Evolutionary conservation across 1,284 basidiomycete species (phyloP).

Genomic region (Rhizopogon parksii): DNA sequence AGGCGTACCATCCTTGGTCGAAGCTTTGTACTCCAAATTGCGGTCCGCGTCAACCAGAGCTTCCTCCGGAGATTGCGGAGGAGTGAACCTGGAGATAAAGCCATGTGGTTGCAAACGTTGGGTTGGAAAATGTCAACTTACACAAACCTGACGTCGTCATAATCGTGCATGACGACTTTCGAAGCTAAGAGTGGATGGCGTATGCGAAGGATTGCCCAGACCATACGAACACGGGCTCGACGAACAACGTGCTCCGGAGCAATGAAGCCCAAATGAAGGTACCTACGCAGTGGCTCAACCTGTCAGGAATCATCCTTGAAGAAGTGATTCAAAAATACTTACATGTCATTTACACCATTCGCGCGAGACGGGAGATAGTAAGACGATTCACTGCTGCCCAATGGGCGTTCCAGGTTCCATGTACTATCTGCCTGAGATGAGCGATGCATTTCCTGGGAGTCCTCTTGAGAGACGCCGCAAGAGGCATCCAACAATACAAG

Average conservation of each 20-base stretch:
- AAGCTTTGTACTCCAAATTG: slow-evolving; percentile 43
- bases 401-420: slow-evolving; percentile 31
- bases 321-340: slow-evolving; percentile 7
- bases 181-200: slow-evolving; percentile 66
- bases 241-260: slow-evolving; percentile 39
- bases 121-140: slow-evolving; percentile 28
- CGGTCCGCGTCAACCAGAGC: slow-evolving; percentile 43
- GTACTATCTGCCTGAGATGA: neutral
- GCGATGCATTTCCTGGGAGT: neutral
- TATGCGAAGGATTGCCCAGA: slow-evolving; percentile 63
- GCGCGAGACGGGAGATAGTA: slow-evolving; percentile 70
- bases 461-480: neutral
- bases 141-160: slow-evolving; percentile 61
- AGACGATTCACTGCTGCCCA: slow-evolving; percentile 62
- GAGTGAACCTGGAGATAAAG: slow-evolving; percentile 36
- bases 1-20: slow-evolving; percentile 46
- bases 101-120: neutral
- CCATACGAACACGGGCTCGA: slow-evolving; percentile 42
- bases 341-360: slow-evolving; percentile 81
- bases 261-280: slow-evolving; percentile 60
- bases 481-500: neutral
- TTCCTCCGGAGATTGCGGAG: slow-evolving; percentile 38
- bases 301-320: neutral
- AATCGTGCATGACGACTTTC: slow-evolving; percentile 50
- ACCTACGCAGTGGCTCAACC: slow-evolving; percentile 35